Conservation (phyloP, 2,329 filamentous ascomycete genomes). For the Cryphonectria japonica region DNA sequence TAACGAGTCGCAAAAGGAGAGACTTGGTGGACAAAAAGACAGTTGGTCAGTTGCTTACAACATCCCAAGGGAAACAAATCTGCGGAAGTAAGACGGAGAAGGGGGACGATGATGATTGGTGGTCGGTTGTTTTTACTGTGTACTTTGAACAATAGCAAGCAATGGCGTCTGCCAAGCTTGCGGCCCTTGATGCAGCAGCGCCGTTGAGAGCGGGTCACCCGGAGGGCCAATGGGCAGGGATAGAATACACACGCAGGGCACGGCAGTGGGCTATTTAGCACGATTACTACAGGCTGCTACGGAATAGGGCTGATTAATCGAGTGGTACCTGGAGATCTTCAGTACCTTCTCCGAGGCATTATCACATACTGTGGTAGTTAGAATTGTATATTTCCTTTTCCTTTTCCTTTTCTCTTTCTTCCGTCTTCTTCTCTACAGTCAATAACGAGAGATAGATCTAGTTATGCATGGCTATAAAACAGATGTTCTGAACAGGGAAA, state of each 20-base stretch:
- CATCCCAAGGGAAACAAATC: conserved; percentile 1
- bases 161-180: conserved; percentile 10
- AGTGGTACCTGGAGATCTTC: conserved; percentile 7
- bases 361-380: neutral
- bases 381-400: neutral
- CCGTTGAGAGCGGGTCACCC: conserved; percentile 5
- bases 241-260: neutral
- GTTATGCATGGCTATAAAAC: neutral
- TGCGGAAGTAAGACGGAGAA: conserved; percentile 6
- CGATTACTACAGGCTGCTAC: neutral
- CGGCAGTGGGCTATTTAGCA: neutral
- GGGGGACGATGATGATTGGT: conserved; percentile 12
- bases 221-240: neutral
- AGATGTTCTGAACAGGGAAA: neutral
- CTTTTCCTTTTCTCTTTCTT: neutral
- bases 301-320: neutral
- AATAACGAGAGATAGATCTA: neutral
- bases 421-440: neutral
- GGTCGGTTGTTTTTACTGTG: neutral
- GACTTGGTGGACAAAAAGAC: neutral
- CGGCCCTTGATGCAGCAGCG: conserved; percentile 16
- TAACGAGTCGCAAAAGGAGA: neutral
- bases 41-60: conserved; percentile 2
- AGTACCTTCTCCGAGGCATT: neutral
- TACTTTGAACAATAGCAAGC: conserved; percentile 4